Evolutionary conservation across 2,329 filamentous ascomycete species (phyloP).

Genomic region (Stachybotrys echinatus): DNA sequence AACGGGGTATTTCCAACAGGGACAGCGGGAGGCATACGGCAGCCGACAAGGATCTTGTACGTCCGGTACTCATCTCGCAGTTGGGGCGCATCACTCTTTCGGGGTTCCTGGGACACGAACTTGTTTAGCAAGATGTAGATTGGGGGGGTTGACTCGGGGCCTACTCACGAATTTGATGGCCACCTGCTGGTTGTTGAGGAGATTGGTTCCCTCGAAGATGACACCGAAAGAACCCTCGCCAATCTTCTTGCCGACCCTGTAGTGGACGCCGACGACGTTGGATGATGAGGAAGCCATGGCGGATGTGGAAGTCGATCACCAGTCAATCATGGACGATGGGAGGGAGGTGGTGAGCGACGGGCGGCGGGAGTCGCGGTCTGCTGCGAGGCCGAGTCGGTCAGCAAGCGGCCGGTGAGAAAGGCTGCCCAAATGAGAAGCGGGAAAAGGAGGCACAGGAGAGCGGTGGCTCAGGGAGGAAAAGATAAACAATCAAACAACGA

Average conservation of each 20-base stretch:
- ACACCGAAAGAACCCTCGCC: conserved; percentile 98
- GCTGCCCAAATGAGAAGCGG: background rate
- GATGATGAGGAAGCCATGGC: conserved; percentile 83
- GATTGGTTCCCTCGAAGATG: conserved; percentile 97
- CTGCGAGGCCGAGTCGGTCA: background rate
- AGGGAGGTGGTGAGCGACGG: conserved; percentile 7
- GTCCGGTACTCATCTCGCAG: conserved; percentile 97
- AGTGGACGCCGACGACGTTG: conserved; percentile 98
- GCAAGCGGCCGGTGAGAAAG: conserved; percentile 1
- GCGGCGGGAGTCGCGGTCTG: conserved; percentile 2
- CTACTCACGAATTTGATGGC: conserved; percentile 95
- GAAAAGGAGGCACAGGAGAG: conserved; percentile 9
- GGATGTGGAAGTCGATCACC: conserved; percentile 17
- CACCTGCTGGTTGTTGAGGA: conserved; percentile 98
- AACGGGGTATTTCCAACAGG: conserved; percentile 21
- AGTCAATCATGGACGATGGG: conserved; percentile 12
- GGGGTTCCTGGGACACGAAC: conserved; percentile 72
- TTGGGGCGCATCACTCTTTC: conserved; percentile 97
- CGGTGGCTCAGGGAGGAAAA: conserved; percentile 10
- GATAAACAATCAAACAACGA: background rate
- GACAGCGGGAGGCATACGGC: conserved; percentile 62
- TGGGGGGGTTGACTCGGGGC: background rate
- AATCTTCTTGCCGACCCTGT: conserved; percentile 98
- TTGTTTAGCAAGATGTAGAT: background rate
- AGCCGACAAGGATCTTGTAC: conserved; percentile 98